Conservation (phyloP, 2,329 filamentous ascomycete species). For the Aureobasidium sp. region DNA sequence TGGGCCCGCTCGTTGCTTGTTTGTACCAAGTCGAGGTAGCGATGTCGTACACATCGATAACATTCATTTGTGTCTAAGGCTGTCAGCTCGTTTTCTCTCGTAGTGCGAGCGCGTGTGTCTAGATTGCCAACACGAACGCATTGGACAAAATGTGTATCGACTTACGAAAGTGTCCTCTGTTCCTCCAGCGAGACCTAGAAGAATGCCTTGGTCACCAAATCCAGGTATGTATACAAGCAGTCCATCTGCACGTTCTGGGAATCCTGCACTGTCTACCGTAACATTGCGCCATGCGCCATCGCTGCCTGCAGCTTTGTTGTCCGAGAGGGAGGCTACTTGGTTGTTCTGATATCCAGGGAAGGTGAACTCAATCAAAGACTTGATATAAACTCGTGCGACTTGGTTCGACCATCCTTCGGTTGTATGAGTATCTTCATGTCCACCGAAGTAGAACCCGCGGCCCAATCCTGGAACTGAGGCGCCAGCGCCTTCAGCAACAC, state of each 20-base stretch:
- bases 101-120: neutral
- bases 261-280: conserved; percentile 57
- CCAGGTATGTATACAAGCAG: conserved; percentile 67
- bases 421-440: conserved; percentile 59
- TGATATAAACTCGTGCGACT: conserved; percentile 58
- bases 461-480: conserved; percentile 61
- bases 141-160: conserved; percentile 7
- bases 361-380: conserved; percentile 66
- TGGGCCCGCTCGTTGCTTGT: conserved; percentile 55
- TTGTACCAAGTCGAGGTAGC: conserved; percentile 63
- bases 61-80: conserved; percentile 55
- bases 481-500: conserved; percentile 66
- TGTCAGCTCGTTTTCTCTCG: neutral
- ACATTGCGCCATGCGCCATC: conserved; percentile 65
- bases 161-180: conserved; percentile 57
- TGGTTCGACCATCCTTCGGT: conserved; percentile 61
- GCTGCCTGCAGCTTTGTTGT: conserved; percentile 47
- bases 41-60: conserved; percentile 74
- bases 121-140: neutral
- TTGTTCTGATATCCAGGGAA: conserved; percentile 61
- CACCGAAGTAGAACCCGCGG: conserved; percentile 70
- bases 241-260: conserved; percentile 67
- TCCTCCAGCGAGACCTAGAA: conserved; percentile 71
- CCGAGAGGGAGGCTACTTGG: conserved; percentile 49
- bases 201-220: conserved; percentile 64